These are phyloP conservation scores for Calonectria honghensis DNA, from an alignment of 2,329 filamentous ascomycete species.

Conservation along the genomic window DNA sequence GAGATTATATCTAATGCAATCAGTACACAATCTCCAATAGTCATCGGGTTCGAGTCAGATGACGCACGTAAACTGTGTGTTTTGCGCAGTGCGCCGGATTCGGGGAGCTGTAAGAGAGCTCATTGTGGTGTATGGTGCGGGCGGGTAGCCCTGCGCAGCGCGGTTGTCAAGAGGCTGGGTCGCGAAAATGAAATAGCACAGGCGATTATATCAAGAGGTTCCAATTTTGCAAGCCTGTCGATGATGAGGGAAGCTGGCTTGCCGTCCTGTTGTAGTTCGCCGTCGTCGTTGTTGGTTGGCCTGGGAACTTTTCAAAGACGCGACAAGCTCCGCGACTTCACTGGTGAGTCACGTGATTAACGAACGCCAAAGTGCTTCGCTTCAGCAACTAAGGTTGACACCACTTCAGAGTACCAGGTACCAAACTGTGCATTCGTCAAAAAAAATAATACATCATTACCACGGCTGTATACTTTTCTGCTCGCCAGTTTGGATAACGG, in stretches of 20 bases:
- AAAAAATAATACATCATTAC: background rate
- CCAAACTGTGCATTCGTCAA: background rate
- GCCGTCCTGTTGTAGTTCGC: slow-evolving; percentile 33
- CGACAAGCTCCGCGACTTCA: slow-evolving; percentile 52
- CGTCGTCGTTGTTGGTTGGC: slow-evolving; percentile 33
- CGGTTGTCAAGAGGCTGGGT: background rate
- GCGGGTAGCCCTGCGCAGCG: slow-evolving; percentile 48
- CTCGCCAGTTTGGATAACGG: no score
- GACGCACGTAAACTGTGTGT: slow-evolving; percentile 69
- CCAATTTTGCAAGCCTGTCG: background rate
- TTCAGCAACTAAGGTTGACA: background rate
- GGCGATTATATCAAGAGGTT: background rate
- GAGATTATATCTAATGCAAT: slow-evolving; percentile 73
- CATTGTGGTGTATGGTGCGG: slow-evolving; percentile 56
- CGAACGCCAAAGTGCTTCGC: background rate
- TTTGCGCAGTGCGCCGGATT: slow-evolving; percentile 69
- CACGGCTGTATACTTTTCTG: background rate
- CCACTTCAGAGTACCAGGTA: background rate
- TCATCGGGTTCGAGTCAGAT: background rate
- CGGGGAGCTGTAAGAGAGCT: slow-evolving; percentile 60
- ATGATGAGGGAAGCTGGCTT: slow-evolving; percentile 12
- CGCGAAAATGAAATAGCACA: background rate
- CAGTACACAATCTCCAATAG: slow-evolving; percentile 19
- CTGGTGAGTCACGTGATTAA: slow-evolving; percentile 47
- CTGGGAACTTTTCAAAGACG: slow-evolving; percentile 54